A percentile compares a stretch with the other conserved stretches of the same genome.
phyloP scores from a whole-genome alignment of 2,329 filamentous ascomycete genomes.

The Monilinia fructigena region DNA sequence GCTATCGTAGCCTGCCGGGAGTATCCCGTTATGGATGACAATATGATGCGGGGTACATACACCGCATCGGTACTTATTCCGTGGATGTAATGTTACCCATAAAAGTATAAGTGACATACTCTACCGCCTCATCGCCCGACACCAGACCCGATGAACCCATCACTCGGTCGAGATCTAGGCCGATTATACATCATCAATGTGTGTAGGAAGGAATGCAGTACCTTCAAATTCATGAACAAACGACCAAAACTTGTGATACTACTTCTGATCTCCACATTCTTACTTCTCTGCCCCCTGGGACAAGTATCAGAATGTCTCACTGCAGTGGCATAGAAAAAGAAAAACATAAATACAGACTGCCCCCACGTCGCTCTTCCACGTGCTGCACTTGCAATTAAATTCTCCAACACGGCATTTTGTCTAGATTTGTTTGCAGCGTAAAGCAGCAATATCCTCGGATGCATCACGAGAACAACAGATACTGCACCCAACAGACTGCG shows the following conservation, averaged over 20 bases:
- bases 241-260: neutral
- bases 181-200: constrained; percentile 10
- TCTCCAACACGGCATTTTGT: constrained; percentile 3
- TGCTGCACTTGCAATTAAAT: neutral
- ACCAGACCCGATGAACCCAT: constrained; percentile 8
- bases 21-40: neutral
- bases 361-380: constrained; percentile 11
- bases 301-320: constrained; percentile 14
- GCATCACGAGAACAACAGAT: constrained; percentile 24
- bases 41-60: constrained; percentile 12
- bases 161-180: constrained; percentile 18
- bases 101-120: constrained; percentile 13
- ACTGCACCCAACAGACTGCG: constrained; percentile 18
- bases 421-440: neutral
- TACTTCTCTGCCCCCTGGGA: neutral
- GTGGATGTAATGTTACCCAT: neutral
- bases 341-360: neutral
- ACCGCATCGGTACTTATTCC: constrained; percentile 1
- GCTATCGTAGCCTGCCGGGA: neutral
- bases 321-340: neutral
- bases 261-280: constrained; percentile 7
- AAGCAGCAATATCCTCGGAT: constrained; percentile 21
- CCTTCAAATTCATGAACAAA: neutral
- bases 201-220: neutral
- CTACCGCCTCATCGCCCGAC: constrained; percentile 5